Evolutionary conservation across 2,329 filamentous ascomycete species (phyloP), one percentile per base, ranked within the genome.

Genomic region (Aspergillus jensenii): DNA sequence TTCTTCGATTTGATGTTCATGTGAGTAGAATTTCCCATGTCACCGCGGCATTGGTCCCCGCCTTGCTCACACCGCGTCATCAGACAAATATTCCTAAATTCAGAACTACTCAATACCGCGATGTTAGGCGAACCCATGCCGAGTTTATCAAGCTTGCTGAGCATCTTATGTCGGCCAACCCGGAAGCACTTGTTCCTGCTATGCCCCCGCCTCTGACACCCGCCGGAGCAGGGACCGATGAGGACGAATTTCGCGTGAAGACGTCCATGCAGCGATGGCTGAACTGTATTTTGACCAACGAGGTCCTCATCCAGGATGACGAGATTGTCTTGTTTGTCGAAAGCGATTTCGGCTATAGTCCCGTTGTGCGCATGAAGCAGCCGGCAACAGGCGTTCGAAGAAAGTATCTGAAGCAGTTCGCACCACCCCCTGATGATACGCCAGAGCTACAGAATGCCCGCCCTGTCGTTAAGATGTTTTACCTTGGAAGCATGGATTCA

Each of bases 261-360:
- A 86, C 87, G 1, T 84, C 91, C 8, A 85, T 99, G 79, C 95
- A 99, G 77, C 84, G 92, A 71, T 99, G 95, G 95, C 83, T 99
- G 68, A 97, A 96, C 74, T 90, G 90, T 59, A 89, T 99, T 19
- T 96, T 95, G 78, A 86, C 85, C 68, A 98, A 95, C 67, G 93
- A 98, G 37, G 87, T 96, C 1, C 84, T 99, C 7, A 96, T 96
- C 81, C 87, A 90, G 61, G 95, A 99, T 72, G 93, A 98, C 62
- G 95, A 99, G 77, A 93, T 98, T 87, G 87, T 97, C 5, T 87
- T 98, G 59, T 99, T 99, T 68, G 92, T 99, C n/a, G 95, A 99
- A 77, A 96, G 91, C 71, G 95, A 99, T 74, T 98, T 97, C 74
- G 95, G 95, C 41, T 99, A 99, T 76, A 97, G 92, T 69, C 95